Evolutionary conservation across 805 yeast species (phyloP).

Genomic region (Saccharomyces paradoxus): DNA sequence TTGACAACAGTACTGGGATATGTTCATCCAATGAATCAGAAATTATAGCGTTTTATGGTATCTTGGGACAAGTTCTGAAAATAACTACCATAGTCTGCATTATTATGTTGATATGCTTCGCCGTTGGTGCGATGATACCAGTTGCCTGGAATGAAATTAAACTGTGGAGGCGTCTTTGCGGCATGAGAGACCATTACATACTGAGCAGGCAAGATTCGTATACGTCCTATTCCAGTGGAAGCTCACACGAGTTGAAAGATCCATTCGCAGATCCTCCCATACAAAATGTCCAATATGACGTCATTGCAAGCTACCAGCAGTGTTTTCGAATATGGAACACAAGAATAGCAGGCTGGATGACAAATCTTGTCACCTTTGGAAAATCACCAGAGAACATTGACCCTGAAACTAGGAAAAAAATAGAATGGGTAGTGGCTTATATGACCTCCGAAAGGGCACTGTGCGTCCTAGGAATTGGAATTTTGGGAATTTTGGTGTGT

Average conservation of each 20-base stretch:
- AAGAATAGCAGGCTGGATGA: constrained; percentile 5
- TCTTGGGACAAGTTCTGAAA: constrained; percentile 29
- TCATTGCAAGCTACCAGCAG: constrained; percentile 15
- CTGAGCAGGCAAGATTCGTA: background rate
- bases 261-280: background rate
- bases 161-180: constrained; percentile 41
- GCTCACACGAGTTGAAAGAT: background rate
- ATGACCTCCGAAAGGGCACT: constrained; percentile 46
- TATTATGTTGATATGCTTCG: constrained; percentile 32
- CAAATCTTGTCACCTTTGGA: background rate
- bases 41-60: constrained; percentile 34
- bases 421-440: constrained; percentile 36
- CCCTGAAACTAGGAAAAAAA: constrained; percentile 9
- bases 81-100: constrained; percentile 34
- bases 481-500: constrained; percentile 49
- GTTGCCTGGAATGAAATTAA: constrained; percentile 38
- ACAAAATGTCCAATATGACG: constrained; percentile 6
- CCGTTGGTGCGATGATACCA: constrained; percentile 37
- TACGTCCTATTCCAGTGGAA: background rate
- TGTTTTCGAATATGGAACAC: constrained; percentile 19
- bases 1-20: constrained; percentile 21
- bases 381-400: background rate
- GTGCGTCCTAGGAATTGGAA: constrained; percentile 42
- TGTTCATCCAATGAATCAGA: constrained; percentile 35
- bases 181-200: constrained; percentile 26